Conservation (phyloP, 2,329 filamentous ascomycete genomes). For the Rasamsonia emersonii region DNA sequence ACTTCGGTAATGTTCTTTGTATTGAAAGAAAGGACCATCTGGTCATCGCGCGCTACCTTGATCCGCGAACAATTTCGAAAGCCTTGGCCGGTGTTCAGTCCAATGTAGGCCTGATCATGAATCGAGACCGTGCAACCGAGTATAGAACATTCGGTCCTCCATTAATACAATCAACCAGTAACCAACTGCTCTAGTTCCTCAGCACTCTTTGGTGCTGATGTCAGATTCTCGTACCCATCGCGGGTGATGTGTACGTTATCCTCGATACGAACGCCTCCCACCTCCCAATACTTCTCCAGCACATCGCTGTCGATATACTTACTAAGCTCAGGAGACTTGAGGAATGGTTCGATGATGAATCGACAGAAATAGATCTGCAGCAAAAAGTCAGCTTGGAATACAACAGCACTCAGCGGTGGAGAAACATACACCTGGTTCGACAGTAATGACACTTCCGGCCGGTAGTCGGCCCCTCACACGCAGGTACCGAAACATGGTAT, state of each 20-base stretch:
- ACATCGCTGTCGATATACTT: slow-evolving; percentile 69
- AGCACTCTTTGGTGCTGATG: slow-evolving; percentile 63
- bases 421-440: slow-evolving; percentile 73
- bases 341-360: slow-evolving; percentile 76
- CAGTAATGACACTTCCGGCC: slow-evolving; percentile 76
- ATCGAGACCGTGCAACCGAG: no score
- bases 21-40: no score
- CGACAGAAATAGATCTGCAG: slow-evolving; percentile 74
- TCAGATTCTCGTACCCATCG: slow-evolving; percentile 74
- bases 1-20: no score
- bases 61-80: no score
- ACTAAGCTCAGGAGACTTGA: slow-evolving; percentile 61
- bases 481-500: slow-evolving; percentile 80
- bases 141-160: no score
- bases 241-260: slow-evolving; percentile 78
- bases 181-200: slow-evolving; percentile 53
- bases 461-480: slow-evolving; percentile 68
- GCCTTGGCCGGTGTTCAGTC: no score
- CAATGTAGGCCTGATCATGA: no score
- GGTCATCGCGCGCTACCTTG: no score
- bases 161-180: no score
- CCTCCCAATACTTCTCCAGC: slow-evolving; percentile 71
- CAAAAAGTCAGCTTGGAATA: slow-evolving; percentile 2
- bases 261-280: slow-evolving; percentile 89
- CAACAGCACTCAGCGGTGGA: neutral